Evolutionary conservation across 2,329 filamentous ascomycete species (phyloP).

Genomic region (Nigrograna mackinnonii): DNA sequence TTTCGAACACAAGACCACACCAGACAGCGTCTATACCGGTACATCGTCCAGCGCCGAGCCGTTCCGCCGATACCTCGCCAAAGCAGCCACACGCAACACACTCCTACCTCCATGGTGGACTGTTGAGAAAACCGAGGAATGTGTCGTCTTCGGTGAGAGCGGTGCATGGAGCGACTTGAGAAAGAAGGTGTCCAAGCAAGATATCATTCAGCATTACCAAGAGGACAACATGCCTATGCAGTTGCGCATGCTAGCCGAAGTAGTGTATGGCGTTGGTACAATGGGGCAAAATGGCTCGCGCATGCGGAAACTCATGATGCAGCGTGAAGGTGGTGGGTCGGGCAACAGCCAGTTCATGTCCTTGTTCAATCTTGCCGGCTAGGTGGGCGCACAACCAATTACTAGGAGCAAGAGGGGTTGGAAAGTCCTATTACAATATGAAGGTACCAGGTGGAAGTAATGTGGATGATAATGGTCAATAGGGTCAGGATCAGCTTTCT

Average conservation of each 20-base stretch:
- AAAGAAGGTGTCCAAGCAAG: slow-evolving; percentile 14
- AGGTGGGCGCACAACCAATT: too few species aligned
- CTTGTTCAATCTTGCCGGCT: too few species aligned
- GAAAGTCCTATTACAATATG: too few species aligned
- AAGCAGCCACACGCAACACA: slow-evolving; percentile 4
- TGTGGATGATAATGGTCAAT: too few species aligned
- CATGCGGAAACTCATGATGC: slow-evolving; percentile 20
- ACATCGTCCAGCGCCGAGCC: slow-evolving; percentile 13
- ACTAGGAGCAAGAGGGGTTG: too few species aligned
- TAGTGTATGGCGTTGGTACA: slow-evolving; percentile 16
- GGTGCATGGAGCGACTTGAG: slow-evolving; percentile 18
- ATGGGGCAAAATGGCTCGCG: slow-evolving; percentile 15
- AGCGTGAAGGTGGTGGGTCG: slow-evolving; percentile 19
- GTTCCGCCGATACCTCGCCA: slow-evolving; percentile 22
- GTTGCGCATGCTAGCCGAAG: slow-evolving; percentile 26
- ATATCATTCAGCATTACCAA: slow-evolving; percentile 25
- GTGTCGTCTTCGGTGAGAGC: slow-evolving; percentile 16
- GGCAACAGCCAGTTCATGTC: too few species aligned
- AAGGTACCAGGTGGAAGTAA: too few species aligned
- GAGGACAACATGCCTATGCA: slow-evolving; percentile 26
- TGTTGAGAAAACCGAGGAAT: slow-evolving; percentile 18
- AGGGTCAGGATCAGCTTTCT: too few species aligned
- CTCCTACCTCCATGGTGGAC: slow-evolving; percentile 30
- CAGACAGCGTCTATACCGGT: slow-evolving; percentile 20
- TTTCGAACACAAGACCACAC: slow-evolving; percentile 12